These are phyloP conservation scores for Aspergillus nomiae DNA, from an alignment of 2,329 filamentous ascomycete species.

Conservation along the genomic window DNA sequence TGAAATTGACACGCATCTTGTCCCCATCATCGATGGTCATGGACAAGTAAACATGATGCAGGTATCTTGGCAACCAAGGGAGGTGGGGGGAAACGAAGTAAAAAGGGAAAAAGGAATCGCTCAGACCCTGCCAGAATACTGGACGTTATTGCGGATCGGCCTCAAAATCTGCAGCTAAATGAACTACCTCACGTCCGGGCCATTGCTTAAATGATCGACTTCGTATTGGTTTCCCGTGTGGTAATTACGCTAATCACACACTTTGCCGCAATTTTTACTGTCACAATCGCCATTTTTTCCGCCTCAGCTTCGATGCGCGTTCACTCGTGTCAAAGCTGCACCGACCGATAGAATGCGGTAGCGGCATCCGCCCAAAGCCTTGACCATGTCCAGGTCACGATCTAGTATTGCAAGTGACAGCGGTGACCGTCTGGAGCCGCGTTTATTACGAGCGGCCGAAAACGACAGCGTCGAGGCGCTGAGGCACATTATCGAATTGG, in stretches of 20 bases:
- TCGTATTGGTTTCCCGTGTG: conserved; percentile 7
- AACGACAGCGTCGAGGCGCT: conserved; percentile 39
- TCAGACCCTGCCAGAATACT: not conserved
- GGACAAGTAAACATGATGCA: not conserved
- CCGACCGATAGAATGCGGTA: conserved; percentile 8
- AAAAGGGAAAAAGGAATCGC: not conserved
- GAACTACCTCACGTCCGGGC: not conserved
- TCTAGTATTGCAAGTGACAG: conserved; percentile 38
- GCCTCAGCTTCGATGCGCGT: conserved; percentile 17
- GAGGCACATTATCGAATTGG: conserved; percentile 32
- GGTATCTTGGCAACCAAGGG: not conserved
- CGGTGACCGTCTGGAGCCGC: conserved; percentile 44
- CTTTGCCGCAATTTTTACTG: conserved; percentile 8
- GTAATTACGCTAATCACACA: conserved; percentile 16
- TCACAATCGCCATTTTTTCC: conserved; percentile 2
- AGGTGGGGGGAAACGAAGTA: not conserved
- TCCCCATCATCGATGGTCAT: not conserved
- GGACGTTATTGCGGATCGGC: not conserved
- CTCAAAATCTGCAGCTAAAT: conserved; percentile 6
- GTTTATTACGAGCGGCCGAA: conserved; percentile 43
- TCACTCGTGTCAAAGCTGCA: conserved; percentile 2
- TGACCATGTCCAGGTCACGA: conserved; percentile 29
- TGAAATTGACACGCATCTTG: not conserved
- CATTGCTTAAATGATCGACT: conserved; percentile 13
- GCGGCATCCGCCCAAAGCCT: not conserved